These are phyloP conservation scores for Dissophora globulifera DNA, from an alignment of 192 early-diverging fungal species.

Conservation along the genomic window DNA sequence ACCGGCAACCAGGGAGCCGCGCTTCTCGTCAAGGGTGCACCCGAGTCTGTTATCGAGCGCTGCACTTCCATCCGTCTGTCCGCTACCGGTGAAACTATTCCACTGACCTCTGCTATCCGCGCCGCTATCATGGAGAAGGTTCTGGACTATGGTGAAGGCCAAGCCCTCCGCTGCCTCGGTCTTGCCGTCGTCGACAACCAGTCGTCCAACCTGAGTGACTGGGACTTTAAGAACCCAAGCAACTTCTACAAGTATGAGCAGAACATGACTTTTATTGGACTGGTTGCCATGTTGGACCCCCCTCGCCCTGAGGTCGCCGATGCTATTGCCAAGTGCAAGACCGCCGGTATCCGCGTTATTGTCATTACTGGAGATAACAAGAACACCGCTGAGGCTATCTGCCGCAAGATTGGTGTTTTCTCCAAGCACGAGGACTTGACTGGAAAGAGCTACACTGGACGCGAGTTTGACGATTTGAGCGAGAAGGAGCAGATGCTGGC, in stretches of 20 bases:
- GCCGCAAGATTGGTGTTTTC: conserved; percentile 95
- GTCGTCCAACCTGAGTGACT: conserved; percentile 46
- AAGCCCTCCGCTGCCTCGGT: conserved; percentile 90
- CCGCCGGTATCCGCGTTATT: conserved; percentile 97
- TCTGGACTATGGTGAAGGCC: conserved; percentile 75
- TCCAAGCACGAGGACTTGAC: conserved; percentile 69
- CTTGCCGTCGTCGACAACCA: conserved; percentile 88
- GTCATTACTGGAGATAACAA: conserved; percentile 99
- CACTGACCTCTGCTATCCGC: conserved; percentile 74
- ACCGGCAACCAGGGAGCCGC: conserved; percentile 32
- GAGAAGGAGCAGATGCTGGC: conserved; percentile 76
- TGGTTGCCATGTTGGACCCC: conserved; percentile 98
- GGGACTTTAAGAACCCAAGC: conserved; percentile 67
- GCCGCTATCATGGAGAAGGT: conserved; percentile 72
- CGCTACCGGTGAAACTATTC: conserved; percentile 57
- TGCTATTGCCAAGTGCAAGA: conserved; percentile 87
- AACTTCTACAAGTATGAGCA: conserved; percentile 81
- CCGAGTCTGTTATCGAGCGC: conserved; percentile 90
- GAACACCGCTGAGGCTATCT: conserved; percentile 96
- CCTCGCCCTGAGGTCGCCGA: conserved; percentile 90
- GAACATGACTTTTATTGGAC: conserved; percentile 92
- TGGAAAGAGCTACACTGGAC: conserved; percentile 86
- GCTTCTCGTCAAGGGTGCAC: conserved; percentile 96
- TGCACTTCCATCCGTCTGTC: conserved; percentile 73
- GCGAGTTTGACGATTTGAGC: conserved; percentile 93